Base-by-base conservation (phyloP, 2,329 filamentous ascomycete species). In the Dactylonectria estremocensis region DNA sequence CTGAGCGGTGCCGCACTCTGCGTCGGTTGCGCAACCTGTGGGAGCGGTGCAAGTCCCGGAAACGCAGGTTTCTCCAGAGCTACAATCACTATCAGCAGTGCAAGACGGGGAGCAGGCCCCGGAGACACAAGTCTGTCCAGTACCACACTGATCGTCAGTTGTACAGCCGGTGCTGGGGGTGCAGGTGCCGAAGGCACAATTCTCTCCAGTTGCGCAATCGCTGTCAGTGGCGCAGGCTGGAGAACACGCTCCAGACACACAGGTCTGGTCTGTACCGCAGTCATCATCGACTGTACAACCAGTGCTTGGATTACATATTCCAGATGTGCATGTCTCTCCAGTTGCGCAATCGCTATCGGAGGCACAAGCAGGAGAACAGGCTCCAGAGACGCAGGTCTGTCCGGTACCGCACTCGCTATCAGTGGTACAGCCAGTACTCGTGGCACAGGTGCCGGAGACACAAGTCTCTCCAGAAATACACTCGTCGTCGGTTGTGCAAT, bases 1-100 rank as follows among this genome's bases (percentile, higher is more conserved):
- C 45, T 66, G 28, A 9, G 49, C 57, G 9, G 28, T 5, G 6
- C 49, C 14, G n/a, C 62, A 65, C 7, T 59, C 43, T n/a, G 13
- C 50, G 11, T 28, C 28, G 1, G 3, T 6, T 2, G 11, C 35
- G 24, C 61, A 64, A 11, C 3, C 54, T 24, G 9, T 52, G 33
- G 24, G 46, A 37, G 46, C 22, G 1, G 48, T 31, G 7, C 48
- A 50, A 3, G 9, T 10, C 11, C 14, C 24, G 16, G 48, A 50
- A 1, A 16, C 14, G 18, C 46, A 24, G 8, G n/a, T 46, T 22
- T 46, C 14, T 2, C 24, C 48, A 11, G 24, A 16, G 3, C 16
- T 8, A 6, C 48, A 53, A 9, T 53, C 28, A 4, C 11, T 31
- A 43, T 16, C 14, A 5, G 40, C 2, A 2, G 40, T 43, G 16